Percentiles rank a stretch among this genome's conserved stretches.
These are phyloP conservation scores for Cladosporium sp. DNA, from an alignment of 2,329 filamentous ascomycete genomes.

Conservation along the genomic window DNA sequence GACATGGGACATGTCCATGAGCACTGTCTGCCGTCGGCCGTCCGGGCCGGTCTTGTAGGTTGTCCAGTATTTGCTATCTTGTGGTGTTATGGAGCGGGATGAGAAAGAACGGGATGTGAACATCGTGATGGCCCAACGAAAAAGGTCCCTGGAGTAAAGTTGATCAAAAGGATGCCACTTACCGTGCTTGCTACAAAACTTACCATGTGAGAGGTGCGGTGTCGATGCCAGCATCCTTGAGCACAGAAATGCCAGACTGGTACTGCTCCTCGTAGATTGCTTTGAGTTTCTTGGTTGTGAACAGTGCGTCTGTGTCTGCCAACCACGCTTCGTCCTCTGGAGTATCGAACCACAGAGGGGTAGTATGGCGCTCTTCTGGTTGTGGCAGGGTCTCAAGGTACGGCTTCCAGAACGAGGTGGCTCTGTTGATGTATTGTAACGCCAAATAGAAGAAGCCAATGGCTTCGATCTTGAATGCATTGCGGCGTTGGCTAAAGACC, in stretches of 20 bases:
- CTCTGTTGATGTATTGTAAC: constrained; percentile 30
- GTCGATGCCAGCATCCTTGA: constrained; percentile 28
- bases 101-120: constrained; percentile 50
- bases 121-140: constrained; percentile 49
- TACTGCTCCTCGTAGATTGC: constrained; percentile 36
- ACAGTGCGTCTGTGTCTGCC: constrained; percentile 32
- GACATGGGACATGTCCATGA: constrained; percentile 31
- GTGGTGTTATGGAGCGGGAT: constrained; percentile 33
- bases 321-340: constrained; percentile 30
- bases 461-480: constrained; percentile 26
- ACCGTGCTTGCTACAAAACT: constrained; percentile 25
- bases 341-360: constrained; percentile 33
- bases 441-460: constrained; percentile 36
- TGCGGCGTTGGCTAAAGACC: constrained; percentile 25
- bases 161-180: constrained; percentile 21
- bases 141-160: constrained; percentile 39
- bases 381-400: constrained; percentile 33
- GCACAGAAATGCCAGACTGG: constrained; percentile 27
- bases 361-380: constrained; percentile 28
- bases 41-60: constrained; percentile 29
- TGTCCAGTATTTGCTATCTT: constrained; percentile 34
- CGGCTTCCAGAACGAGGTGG: constrained; percentile 34
- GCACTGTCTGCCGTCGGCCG: constrained; percentile 28
- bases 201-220: constrained; percentile 39
- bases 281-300: constrained; percentile 28